Evolutionary conservation across 108 stramenopile species (phyloP), one percentile per base, ranked within the genome.

Genomic region (Pseudonitzschia delicatissima): DNA sequence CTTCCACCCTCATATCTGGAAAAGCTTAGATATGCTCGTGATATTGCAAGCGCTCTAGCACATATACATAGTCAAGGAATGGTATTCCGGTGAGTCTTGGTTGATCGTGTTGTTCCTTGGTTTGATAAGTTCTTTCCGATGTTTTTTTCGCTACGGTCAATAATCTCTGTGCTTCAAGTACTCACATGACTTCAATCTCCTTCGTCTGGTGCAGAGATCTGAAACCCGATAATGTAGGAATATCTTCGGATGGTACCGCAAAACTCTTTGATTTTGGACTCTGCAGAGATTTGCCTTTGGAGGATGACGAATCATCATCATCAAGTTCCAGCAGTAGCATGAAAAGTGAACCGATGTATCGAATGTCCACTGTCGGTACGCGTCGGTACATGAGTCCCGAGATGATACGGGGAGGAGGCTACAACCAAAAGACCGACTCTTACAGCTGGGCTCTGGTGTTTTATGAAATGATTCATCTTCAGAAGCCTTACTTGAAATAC

Each of bases 341-440:
- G 12, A n/a, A 26, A 11, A 36, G 44, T 0, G 66, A 67, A 12
- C 48, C 32, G 6, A 5, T 57, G 26, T 70, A 39, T 39, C 45
- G 37, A 39, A 72, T 72, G 71, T 62, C 61, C 5, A 51, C 63
- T 13, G 71, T 64, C 1, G 74, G 67, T 17, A 69, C 74, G 1
- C 48, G 61, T 29, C 33, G 74, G 3, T 80, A 76, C 62, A 76
- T 80, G 79, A 53, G 57, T 17, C 80, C 77, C 29, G 83, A 81
- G 63, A 36, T 71, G 45, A 62, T 66, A 12, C 26, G 64, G 28
- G 39, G 33, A 12, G 3, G 39, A n/a, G 26, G 37, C 7, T 82
- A 85, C 75, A 77, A 77, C 55, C 37, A 45, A 62, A 82, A 77
- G 52, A 76, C 82, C 12, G 88, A 90, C 55, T 74, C 79, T 21